Conservation (phyloP, 352 stramenopile genomes). For the Pythium volutum region DNA sequence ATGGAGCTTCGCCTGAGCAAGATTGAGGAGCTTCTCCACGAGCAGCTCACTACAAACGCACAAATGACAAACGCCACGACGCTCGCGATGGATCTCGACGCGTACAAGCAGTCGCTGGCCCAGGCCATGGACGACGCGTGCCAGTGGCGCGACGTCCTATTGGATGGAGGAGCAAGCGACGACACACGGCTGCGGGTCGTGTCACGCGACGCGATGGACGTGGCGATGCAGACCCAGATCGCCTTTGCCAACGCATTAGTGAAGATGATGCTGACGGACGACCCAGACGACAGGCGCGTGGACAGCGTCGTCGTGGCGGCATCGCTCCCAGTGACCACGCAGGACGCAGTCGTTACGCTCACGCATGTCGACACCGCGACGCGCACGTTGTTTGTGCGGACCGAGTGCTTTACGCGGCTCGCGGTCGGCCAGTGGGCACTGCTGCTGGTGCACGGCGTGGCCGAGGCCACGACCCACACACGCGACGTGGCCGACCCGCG, state of each 20-base stretch:
- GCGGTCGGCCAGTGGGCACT: constrained; percentile 52
- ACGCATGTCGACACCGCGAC: constrained; percentile 22
- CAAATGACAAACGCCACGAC: neutral
- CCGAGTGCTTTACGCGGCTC: constrained; percentile 32
- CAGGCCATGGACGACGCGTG: constrained; percentile 17
- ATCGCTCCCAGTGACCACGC: neutral
- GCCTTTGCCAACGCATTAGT: constrained; percentile 9
- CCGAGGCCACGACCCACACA: constrained; percentile 26
- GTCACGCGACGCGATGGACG: neutral
- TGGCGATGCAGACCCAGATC: constrained; percentile 3
- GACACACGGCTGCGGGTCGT: neutral
- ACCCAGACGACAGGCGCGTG: neutral
- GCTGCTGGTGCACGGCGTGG: constrained; percentile 51
- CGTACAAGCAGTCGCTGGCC: constrained; percentile 11
- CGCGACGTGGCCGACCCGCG: constrained; percentile 44
- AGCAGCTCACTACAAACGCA: neutral
- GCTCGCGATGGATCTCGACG: neutral
- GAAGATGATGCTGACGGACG: neutral
- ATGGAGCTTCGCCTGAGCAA: constrained; percentile 14
- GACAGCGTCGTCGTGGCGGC: constrained; percentile 9
- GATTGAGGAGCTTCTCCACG: constrained; percentile 20
- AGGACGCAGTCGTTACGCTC: neutral
- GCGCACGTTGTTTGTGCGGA: constrained; percentile 33
- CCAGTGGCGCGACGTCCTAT: constrained; percentile 1
- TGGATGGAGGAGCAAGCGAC: neutral